A percentile compares a stretch with the other conserved stretches of the same genome.
These are phyloP conservation scores for Austroboletus novae-zelandiae DNA, from an alignment of 1,284 basidiomycete species.

Conservation along the genomic window DNA sequence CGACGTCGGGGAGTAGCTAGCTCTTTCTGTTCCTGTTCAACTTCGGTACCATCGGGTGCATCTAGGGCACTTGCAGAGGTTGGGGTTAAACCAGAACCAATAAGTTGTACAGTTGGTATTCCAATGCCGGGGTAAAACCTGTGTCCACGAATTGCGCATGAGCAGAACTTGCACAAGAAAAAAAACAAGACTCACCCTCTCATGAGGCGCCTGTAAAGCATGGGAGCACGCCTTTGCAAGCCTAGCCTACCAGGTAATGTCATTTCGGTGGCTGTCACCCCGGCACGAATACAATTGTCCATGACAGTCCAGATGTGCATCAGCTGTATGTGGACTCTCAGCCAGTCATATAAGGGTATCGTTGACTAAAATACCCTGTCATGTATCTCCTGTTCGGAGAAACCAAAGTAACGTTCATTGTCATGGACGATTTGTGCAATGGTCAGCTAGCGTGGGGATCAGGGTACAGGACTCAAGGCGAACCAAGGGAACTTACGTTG, in stretches of 20 bases:
- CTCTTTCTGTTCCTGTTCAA: constrained; percentile 8
- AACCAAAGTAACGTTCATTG: constrained; percentile 84
- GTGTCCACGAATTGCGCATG: background rate
- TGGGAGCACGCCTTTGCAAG: constrained; percentile 78
- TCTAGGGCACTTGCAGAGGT: constrained; percentile 31
- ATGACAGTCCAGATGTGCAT: constrained; percentile 88
- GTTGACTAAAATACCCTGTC: constrained; percentile 51
- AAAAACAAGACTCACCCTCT: constrained; percentile 54
- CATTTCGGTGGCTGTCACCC: constrained; percentile 77
- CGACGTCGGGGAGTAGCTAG: constrained; percentile 21
- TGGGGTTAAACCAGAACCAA: constrained; percentile 41
- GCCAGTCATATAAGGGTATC: background rate
- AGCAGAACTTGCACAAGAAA: background rate
- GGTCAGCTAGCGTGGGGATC: constrained; percentile 59
- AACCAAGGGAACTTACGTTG: constrained; percentile 56
- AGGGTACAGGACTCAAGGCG: background rate
- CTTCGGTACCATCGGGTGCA: constrained; percentile 38
- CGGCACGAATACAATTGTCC: constrained; percentile 90
- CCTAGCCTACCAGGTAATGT: constrained; percentile 84
- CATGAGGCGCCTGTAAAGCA: constrained; percentile 86
- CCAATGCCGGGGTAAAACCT: constrained; percentile 67
- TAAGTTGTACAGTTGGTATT: constrained; percentile 40
- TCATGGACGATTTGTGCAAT: constrained; percentile 95
- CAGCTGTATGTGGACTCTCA: constrained; percentile 40
- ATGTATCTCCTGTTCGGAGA: constrained; percentile 74